Base-by-base conservation (phyloP, 2,329 filamentous ascomycete genomes). In the Verticillium dahliae region DNA sequence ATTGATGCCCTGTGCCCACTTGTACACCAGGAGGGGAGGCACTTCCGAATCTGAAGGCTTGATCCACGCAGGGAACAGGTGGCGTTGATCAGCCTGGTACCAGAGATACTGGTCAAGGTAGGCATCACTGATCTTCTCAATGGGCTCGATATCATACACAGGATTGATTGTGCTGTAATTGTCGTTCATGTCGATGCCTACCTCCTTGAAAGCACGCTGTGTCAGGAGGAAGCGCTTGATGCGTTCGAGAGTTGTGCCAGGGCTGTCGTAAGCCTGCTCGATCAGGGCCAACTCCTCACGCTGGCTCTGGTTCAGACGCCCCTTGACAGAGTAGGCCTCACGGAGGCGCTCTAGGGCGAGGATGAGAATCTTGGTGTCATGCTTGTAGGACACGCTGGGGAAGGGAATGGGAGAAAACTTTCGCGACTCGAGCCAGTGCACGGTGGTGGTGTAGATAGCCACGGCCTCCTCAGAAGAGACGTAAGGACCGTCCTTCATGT, bases 151-250 rank as follows among this genome's bases (percentile, higher is more conserved):
- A 68, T 99, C 95, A 72, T 99, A 99, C 1, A 99, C 95, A 0
- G 95, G 96, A 72, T 99, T 99, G 80, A 99, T 99, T 18, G 92
- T 94, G 81, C 88, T 98, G 79, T 99, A 99, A 72, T 99, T 99
- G 78, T 99, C 95, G 74, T 99, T 99, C 95, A 99, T 99, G 73
- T 99, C 95, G 67, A 99, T 99, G 61, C 94, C 95, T 55, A 99
- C 95, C 77, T 99, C 95, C 78, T 99, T 99, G 84, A 99, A 99
- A 1, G 96, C 95, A 74, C 95, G 87, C 73, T 99, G 95, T 0
- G 96, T 99, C 55, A 99, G 85, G 65, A 99, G 81, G 81, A 98
- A 94, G 57, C 95, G 90, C 82, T 99, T 99, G 79, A 99, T 99
- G 62, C 95, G 85, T 65, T 97, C 94, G 62, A 99, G 76, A 0